Percentiles rank a stretch among this genome's conserved stretches.
Evolutionary conservation across 2,329 filamentous ascomycete genomes (phyloP).

Genomic region (Trichoderma brevicompactum): DNA sequence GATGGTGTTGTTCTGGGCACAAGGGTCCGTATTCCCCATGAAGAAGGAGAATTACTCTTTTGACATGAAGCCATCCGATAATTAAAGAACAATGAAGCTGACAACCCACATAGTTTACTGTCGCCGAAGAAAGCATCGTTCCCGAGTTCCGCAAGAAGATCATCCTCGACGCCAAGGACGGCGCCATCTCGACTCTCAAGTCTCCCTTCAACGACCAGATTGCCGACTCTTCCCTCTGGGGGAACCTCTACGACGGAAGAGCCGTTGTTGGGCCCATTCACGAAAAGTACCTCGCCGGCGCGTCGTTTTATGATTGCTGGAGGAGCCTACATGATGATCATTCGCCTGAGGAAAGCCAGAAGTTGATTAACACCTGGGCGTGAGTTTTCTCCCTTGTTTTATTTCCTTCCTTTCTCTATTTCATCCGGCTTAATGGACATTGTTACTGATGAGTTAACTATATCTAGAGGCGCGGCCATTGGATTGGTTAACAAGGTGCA

Average conservation of each 20-base stretch:
- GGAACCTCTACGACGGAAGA: slow-evolving; percentile 50
- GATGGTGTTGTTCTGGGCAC: slow-evolving; percentile 52
- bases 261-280: slow-evolving; percentile 48
- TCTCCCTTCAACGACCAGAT: slow-evolving; percentile 51
- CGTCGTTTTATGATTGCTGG: slow-evolving; percentile 50
- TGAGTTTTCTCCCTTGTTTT: slow-evolving; percentile 29
- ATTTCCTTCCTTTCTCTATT: not conserved
- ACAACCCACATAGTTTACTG: slow-evolving; percentile 45
- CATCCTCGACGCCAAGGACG: slow-evolving; percentile 49
- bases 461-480: slow-evolving; percentile 48
- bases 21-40: slow-evolving; percentile 37
- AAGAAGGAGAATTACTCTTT: not conserved
- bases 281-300: slow-evolving; percentile 45
- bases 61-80: no score
- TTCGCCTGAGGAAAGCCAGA: slow-evolving; percentile 40
- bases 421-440: no score
- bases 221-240: slow-evolving; percentile 46
- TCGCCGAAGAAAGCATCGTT: slow-evolving; percentile 49
- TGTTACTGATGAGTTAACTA: slow-evolving; percentile 25
- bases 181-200: slow-evolving; percentile 53
- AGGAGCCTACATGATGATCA: slow-evolving; percentile 46
- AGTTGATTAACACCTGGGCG: slow-evolving; percentile 46
- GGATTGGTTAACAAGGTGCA: slow-evolving; percentile 50
- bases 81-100: not conserved
- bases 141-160: slow-evolving; percentile 47